Evolutionary conservation across 176 grass and related monocot genomes (phyloP), one percentile per base, ranked within the genome.

Genomic region (Cenchrus purpureus): DNA sequence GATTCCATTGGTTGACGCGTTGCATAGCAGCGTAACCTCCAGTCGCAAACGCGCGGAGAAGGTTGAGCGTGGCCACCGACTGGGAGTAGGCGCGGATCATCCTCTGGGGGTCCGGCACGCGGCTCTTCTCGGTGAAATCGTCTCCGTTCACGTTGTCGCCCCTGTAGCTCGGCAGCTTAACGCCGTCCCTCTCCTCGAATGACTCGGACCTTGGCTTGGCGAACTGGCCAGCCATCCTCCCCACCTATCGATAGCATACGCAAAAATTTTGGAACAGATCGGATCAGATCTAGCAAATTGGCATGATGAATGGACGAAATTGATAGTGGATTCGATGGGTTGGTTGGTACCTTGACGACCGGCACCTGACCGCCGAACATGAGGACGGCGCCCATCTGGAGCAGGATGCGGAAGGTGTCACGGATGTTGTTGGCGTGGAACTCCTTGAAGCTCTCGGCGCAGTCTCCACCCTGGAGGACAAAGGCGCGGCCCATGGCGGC

Each of bases 401-500:
- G 95, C 70, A 98, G 86, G 61, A 98, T 85, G 56, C 95, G 87
- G 92, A 99, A 99, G 50, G 97, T 99, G 83, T 99, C 97, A 9
- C 97, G 80, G 82, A 97, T 99, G 65, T 99, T 99, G 79, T 92
- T 99, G 10, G 94, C 94, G 86, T 99, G 88, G 86, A 99, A 99
- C 88, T 99, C 97, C 94, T 99, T 99, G 97, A 99, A 99, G 91
- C 97, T 99, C 92, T 99, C 97, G 8, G 97, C 97, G 59, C 97
- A 99, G 79, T 98, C 95, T 0, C 95, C 95, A 31, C 95, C 95
- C 86, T 98, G 95, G 68, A 98, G 87, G 50, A 98, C 89, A 89
- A 98, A 98, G 51, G 92, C 95, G 73, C 88, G 88, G 50, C 95
- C 95, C 80, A 93, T 85, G 79, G 95, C 95, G 10, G 95, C 95